Evolutionary conservation across 176 grass and related monocot species (phyloP), one percentile per base, ranked within the genome.

Genomic region (Oryza australiensis): DNA sequence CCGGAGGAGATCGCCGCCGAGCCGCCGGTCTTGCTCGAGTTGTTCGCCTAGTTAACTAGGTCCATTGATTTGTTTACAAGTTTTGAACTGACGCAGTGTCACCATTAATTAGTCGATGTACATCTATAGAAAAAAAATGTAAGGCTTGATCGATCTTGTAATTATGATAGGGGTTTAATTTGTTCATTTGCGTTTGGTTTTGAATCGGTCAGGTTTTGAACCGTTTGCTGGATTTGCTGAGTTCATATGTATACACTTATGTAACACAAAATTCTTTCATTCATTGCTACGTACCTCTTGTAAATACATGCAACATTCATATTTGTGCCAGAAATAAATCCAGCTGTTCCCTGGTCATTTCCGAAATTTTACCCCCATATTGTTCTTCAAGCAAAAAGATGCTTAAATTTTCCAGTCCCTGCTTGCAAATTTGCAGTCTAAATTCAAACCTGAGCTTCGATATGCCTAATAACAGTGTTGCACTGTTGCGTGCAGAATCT

Each of bases 1-100:
- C 15, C 29, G n/a, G 68, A 74, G 42, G 86, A 24, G 72, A 3
- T 10, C 22, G 9, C 0, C 65, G 65, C 57, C n/a, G 60, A 62
- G 11, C 38, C 30, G 43, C 80, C 77, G 0, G 75, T 79, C 4
- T 74, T 88, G 69, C 81, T 88, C n/a, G 35, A 88, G 46, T 29
- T 88, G 2, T 84, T 88, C 29, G 70, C 82, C 4, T 88, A 86
- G 67, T 3, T 29, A 18, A 1, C 0, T 26, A 6, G 12, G 37
- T 38, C 7, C 20, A 33, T n/a, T n/a, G n/a, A n/a, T 12, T 2
- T 6, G 1, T 46, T 63, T 20, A 7, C 15, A n/a, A 10, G 3
- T 12, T 30, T 30, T 74, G 42, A 42, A 64, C 62, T 45, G 10
- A 72, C 28, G 16, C 38, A 15, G 20, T 32, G 32, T 12, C 23